Conservation (phyloP, 2,329 filamentous ascomycete genomes). For the Trichophyton benhamiae region DNA sequence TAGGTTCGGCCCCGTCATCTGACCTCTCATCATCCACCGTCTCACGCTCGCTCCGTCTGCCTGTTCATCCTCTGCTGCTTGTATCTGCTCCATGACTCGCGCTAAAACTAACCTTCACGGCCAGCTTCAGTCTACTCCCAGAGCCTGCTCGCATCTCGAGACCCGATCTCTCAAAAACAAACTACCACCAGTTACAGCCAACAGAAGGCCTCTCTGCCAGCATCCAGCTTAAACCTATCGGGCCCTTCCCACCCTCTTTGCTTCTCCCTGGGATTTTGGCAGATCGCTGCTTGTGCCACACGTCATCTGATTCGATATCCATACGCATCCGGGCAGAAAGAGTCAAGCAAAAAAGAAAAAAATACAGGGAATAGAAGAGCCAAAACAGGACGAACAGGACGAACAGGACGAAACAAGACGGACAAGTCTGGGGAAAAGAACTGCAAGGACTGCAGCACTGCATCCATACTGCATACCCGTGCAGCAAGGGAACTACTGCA, state of each 20-base stretch:
- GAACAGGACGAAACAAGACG: not conserved
- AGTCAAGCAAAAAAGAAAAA: not conserved
- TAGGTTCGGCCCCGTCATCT: not conserved
- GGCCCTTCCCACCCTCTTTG: not conserved
- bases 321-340: not conserved
- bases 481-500: not conserved
- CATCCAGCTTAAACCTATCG: not conserved
- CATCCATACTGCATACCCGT: not conserved
- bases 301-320: not conserved
- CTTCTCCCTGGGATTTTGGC: not conserved
- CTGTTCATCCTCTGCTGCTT: not conserved
- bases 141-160: not conserved
- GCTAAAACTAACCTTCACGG: not conserved
- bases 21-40: not conserved
- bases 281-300: not conserved
- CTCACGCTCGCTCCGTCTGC: not conserved
- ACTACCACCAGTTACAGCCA: not conserved
- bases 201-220: not conserved
- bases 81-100: not conserved
- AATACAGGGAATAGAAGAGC: too few species aligned
- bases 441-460: not conserved
- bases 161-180: not conserved
- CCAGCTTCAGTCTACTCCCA: not conserved
- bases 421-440: not conserved
- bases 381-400: too few species aligned